Evolutionary conservation across 2,329 filamentous ascomycete genomes (phyloP).

Genomic region (Penicillium verrucosum): DNA sequence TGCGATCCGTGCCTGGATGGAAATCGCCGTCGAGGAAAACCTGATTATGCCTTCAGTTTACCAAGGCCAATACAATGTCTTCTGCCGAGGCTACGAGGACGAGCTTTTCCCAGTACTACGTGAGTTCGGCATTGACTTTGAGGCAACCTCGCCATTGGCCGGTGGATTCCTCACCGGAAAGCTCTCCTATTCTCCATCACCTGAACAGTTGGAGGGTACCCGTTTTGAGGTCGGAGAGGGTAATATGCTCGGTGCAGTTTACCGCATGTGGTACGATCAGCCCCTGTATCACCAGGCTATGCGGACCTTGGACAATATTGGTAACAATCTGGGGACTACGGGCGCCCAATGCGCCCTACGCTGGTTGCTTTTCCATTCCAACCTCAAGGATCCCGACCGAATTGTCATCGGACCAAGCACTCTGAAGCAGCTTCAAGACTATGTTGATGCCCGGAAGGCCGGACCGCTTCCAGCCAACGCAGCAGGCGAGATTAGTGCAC

Average conservation of each 20-base stretch:
- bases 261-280: conserved; percentile 8
- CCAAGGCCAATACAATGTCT: conserved; percentile 4
- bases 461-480: background rate
- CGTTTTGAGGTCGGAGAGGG: conserved; percentile 4
- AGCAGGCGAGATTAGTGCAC: background rate
- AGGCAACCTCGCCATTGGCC: conserved; percentile 1
- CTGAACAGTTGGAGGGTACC: background rate
- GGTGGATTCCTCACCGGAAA: conserved; percentile 4
- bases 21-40: background rate
- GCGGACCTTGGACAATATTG: background rate
- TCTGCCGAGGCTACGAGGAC: conserved; percentile 5
- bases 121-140: background rate
- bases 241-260: conserved; percentile 4
- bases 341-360: background rate
- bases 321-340: background rate
- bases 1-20: background rate
- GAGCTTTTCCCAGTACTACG: background rate
- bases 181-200: background rate
- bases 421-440: background rate
- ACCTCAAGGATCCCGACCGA: background rate
- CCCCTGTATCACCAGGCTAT: conserved; percentile 1
- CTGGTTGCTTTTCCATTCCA: conserved; percentile 5
- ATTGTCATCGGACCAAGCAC: conserved; percentile 4
- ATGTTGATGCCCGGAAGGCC: background rate
- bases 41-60: background rate